These are phyloP conservation scores for Didymella glomerata DNA, from an alignment of 2,329 filamentous ascomycete genomes.

Conservation along the genomic window DNA sequence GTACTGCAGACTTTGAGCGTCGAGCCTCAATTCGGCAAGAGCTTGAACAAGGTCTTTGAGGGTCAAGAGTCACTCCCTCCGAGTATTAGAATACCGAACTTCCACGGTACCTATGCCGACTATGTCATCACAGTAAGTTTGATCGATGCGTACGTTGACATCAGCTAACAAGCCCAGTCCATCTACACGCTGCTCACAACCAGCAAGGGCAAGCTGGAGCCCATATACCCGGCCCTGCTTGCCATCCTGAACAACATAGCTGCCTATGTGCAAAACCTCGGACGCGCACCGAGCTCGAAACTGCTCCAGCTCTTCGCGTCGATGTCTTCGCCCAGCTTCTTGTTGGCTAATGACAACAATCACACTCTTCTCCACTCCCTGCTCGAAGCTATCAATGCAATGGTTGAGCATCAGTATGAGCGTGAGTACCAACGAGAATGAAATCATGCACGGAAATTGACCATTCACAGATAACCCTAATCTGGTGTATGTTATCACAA, in stretches of 20 bases:
- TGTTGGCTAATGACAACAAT: conserved; percentile 91
- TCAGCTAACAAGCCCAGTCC: conserved; percentile 64
- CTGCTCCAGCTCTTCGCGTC: conserved; percentile 87
- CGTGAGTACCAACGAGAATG: conserved; percentile 60
- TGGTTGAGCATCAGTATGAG: conserved; percentile 86
- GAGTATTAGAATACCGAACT: conserved; percentile 82
- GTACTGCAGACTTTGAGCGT: conserved; percentile 93
- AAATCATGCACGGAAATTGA: background rate
- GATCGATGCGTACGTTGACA: too few species aligned
- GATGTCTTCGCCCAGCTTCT: conserved; percentile 92
- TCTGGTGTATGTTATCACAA: conserved; percentile 80
- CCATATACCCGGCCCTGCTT: conserved; percentile 89
- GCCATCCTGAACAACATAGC: conserved; percentile 94
- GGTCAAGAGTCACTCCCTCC: conserved; percentile 86
- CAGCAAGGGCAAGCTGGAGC: conserved; percentile 87
- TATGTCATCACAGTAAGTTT: conserved; percentile 82
- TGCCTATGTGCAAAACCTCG: conserved; percentile 81
- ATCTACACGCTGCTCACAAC: conserved; percentile 91
- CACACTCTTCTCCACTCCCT: conserved; percentile 81
- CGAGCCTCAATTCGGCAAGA: conserved; percentile 87
- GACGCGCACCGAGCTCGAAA: conserved; percentile 77
- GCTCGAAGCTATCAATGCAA: conserved; percentile 86
- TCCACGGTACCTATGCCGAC: conserved; percentile 90
- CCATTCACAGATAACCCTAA: conserved; percentile 73
- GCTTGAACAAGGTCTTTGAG: conserved; percentile 87